phyloP scores from a whole-genome alignment of 768 basidiomycete genomes.

The Dentipellis sp. region DNA sequence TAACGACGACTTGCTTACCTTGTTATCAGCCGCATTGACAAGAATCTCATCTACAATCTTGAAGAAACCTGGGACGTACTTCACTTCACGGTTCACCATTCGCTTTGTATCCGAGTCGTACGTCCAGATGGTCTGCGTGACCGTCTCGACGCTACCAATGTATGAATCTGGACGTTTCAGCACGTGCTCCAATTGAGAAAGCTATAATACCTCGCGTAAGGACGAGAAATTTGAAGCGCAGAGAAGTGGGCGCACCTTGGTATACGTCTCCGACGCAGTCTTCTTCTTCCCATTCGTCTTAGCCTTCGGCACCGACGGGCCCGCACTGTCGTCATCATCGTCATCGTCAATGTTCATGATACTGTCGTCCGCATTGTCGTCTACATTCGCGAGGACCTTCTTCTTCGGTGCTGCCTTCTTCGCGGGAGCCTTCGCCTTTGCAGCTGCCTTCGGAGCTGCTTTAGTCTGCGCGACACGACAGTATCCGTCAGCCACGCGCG shows the following conservation, averaged over 20 bases:
- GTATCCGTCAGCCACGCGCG: conserved; percentile 13
- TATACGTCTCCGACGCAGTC: conserved; percentile 84
- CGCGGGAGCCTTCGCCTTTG: conserved; percentile 36
- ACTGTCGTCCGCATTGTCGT: conserved; percentile 47
- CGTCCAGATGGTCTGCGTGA: conserved; percentile 89
- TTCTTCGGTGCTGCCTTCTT: conserved; percentile 60
- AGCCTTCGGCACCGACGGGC: conserved; percentile 17
- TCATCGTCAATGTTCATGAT: conserved; percentile 30
- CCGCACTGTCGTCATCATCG: conserved; percentile 30
- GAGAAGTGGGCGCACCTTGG: conserved; percentile 48
- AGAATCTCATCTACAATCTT: conserved; percentile 99
- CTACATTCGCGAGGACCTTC: conserved; percentile 57
- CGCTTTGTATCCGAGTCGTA: conserved; percentile 78
- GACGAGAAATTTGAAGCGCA: no score
- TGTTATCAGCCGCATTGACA: conserved; percentile 98
- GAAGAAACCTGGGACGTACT: conserved; percentile 95
- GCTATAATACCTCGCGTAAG: conserved; percentile 32
- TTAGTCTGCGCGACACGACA: conserved; percentile 26
- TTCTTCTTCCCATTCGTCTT: conserved; percentile 56
- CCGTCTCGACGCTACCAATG: conserved; percentile 90
- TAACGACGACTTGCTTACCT: conserved; percentile 44
- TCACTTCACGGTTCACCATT: conserved; percentile 76
- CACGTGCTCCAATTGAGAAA: conserved; percentile 92
- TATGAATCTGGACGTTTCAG: conserved; percentile 90
- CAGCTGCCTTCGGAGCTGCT: conserved; percentile 30